Evolutionary conservation across 345 rosid species (phyloP).

Genomic region (Aquilaria sinensis): DNA sequence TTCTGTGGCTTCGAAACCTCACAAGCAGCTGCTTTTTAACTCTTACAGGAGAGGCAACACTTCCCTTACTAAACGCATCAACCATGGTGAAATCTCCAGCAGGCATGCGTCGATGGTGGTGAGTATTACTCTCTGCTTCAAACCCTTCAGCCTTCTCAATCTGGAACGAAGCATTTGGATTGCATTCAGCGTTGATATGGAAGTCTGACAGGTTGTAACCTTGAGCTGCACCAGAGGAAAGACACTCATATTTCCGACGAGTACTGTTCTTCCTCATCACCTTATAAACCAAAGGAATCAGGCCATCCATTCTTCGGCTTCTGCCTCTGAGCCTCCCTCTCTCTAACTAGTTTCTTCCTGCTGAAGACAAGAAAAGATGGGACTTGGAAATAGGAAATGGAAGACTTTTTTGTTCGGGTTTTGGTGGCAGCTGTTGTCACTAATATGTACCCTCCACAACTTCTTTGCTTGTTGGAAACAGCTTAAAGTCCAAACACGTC

Average conservation of each 20-base stretch:
- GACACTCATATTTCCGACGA: constrained; percentile 66
- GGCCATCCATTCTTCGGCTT: constrained; percentile 58
- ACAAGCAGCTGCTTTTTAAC: constrained; percentile 24
- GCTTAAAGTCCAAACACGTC: no score
- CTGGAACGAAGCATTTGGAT: background rate
- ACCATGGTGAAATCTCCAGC: constrained; percentile 37
- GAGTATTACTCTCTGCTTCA: background rate
- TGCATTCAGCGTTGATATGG: constrained; percentile 9
- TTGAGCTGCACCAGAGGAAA: constrained; percentile 46
- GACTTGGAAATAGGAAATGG: constrained; percentile 10
- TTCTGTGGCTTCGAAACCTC: constrained; percentile 59
- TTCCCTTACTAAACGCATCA: background rate
- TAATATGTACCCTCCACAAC: background rate
- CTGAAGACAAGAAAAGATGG: background rate
- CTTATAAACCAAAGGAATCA: constrained; percentile 60
- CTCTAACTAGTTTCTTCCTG: background rate
- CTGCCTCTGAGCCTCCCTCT: background rate
- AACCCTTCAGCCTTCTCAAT: constrained; percentile 4
- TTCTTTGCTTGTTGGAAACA: no score
- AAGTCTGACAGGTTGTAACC: constrained; percentile 30
- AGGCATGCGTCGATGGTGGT: constrained; percentile 43
- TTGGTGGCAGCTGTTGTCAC: constrained; percentile 4
- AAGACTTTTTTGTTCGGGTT: constrained; percentile 20
- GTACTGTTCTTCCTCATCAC: constrained; percentile 57
- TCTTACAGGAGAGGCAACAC: constrained; percentile 13